A percentile compares a stretch with the other conserved stretches of the same genome.
Evolutionary conservation across 108 stramenopile species (phyloP).

Genomic region (Cyclotella baltica): DNA sequence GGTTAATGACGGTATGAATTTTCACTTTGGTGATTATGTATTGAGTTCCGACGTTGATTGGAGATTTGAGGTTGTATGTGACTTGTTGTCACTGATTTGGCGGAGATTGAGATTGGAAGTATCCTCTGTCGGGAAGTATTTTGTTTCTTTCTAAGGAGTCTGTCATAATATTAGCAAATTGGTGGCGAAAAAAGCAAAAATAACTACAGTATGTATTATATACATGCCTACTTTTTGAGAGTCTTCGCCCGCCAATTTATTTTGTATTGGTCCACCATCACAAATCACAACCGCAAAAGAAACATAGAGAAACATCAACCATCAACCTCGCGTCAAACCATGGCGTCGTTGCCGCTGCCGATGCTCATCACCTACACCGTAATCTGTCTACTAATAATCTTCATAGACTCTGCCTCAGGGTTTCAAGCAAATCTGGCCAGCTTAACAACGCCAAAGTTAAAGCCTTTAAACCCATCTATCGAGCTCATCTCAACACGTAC

Average conservation of each 20-base stretch:
- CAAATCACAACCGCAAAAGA: no score
- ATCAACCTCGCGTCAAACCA: no score
- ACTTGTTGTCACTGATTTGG: no score
- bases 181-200: no score
- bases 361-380: neutral
- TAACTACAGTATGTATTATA: no score
- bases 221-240: no score
- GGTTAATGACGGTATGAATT: neutral
- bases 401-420: neutral
- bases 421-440: neutral
- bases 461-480: neutral
- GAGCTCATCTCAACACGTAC: neutral
- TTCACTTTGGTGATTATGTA: neutral
- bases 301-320: neutral
- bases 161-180: no score
- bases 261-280: no score
- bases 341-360: no score
- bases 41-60: neutral
- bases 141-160: no score
- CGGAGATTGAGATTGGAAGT: neutral
- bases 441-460: neutral
- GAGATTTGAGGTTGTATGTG: neutral
- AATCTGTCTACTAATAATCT: neutral
- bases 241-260: no score
- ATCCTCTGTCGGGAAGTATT: no score